A percentile compares a stretch with the other conserved stretches of the same genome.
Conservation (phyloP, 176 grass and related monocot species). For the Oryza meridionalis region DNA sequence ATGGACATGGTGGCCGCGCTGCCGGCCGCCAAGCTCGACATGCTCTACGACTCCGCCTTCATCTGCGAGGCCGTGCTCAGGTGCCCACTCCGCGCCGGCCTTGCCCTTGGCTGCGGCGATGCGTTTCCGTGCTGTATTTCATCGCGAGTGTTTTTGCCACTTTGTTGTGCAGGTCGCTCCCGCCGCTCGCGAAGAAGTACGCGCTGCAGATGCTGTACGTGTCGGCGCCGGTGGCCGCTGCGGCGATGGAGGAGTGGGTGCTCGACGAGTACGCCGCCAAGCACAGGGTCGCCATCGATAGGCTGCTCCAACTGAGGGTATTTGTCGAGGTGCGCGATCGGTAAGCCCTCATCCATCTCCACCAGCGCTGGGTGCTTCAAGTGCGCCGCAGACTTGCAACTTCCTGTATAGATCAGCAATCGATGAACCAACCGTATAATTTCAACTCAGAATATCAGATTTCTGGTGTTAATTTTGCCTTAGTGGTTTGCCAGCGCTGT, state of each 20-base stretch:
- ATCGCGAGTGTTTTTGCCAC: background rate
- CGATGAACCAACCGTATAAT: background rate
- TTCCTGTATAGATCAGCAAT: background rate
- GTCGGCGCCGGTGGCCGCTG: constrained; percentile 44
- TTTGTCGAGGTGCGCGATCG: constrained; percentile 76
- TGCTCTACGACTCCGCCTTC: constrained; percentile 84
- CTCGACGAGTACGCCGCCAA: constrained; percentile 69
- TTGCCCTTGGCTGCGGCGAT: background rate
- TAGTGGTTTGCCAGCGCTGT: background rate
- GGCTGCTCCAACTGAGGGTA: constrained; percentile 84
- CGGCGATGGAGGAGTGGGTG: constrained; percentile 89
- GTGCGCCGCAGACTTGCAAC: background rate
- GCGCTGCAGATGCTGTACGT: constrained; percentile 81
- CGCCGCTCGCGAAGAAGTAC: constrained; percentile 88
- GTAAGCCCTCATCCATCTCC: constrained; percentile 43
- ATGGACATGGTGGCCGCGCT: constrained; percentile 97
- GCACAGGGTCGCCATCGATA: constrained; percentile 83
- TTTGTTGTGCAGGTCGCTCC: constrained; percentile 57
- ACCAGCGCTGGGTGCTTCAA: background rate
- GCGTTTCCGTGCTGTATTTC: background rate
- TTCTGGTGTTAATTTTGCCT: background rate
- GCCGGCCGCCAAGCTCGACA: constrained; percentile 74
- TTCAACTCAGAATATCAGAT: background rate
- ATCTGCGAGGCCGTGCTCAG: constrained; percentile 95
- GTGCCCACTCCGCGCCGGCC: constrained; percentile 6